Percentiles rank a stretch among this genome's conserved stretches.
Evolutionary conservation across 192 early-diverging fungal species (phyloP).

Genomic region (Entomortierella beljakovae): DNA sequence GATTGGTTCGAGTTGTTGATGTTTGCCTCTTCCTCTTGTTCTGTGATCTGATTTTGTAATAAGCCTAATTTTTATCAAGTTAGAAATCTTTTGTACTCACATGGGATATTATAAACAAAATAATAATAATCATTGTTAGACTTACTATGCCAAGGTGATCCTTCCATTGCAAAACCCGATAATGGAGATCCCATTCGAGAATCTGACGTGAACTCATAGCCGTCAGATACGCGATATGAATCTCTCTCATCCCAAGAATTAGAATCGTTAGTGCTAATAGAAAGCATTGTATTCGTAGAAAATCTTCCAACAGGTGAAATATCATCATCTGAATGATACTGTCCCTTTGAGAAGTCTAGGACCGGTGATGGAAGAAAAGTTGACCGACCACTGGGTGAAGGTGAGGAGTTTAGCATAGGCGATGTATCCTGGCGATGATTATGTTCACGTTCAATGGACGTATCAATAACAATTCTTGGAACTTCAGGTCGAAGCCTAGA

Average conservation of each 20-base stretch:
- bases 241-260: constrained; percentile 42
- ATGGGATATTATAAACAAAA: background rate
- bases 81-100: no score
- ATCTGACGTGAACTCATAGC: constrained; percentile 19
- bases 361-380: constrained; percentile 24
- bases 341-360: constrained; percentile 47
- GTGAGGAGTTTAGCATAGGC: constrained; percentile 44
- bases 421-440: constrained; percentile 28
- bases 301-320: constrained; percentile 13
- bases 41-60: constrained; percentile 38
- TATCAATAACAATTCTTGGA: constrained; percentile 49
- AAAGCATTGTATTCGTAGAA: constrained; percentile 41
- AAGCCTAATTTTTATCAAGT: constrained; percentile 5
- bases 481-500: constrained; percentile 48
- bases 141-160: constrained; percentile 41
- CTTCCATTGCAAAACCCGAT: constrained; percentile 21
- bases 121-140: background rate
- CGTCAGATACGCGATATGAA: constrained; percentile 22
- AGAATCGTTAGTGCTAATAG: constrained; percentile 40
- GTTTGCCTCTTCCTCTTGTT: constrained; percentile 25
- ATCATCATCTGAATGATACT: constrained; percentile 44
- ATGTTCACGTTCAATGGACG: constrained; percentile 31
- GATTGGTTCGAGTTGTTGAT: constrained; percentile 1
- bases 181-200: constrained; percentile 2
- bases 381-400: constrained; percentile 30